These are phyloP conservation scores for Heritiera fomes DNA, from an alignment of 345 rosid genomes.

Conservation along the genomic window DNA sequence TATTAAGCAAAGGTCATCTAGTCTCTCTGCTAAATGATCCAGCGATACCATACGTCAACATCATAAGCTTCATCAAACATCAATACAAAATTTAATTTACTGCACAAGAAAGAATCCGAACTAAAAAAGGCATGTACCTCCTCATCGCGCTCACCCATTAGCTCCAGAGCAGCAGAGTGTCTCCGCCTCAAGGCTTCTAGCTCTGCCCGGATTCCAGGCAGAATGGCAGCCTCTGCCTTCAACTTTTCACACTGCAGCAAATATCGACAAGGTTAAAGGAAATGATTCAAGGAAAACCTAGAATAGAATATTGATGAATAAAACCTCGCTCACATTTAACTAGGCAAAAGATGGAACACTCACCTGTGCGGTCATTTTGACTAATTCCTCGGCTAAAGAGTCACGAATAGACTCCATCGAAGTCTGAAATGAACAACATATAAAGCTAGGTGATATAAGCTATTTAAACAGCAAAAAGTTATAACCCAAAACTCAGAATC, in stretches of 20 bases:
- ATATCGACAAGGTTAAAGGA: slow-evolving; percentile 23
- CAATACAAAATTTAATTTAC: slow-evolving; percentile 1
- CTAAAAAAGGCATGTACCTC: slow-evolving; percentile 56
- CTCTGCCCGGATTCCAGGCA: slow-evolving; percentile 90
- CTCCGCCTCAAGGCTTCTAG: slow-evolving; percentile 90
- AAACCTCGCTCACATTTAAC: slow-evolving; percentile 3
- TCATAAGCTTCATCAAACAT: not conserved
- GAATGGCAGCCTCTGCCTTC: slow-evolving; percentile 61
- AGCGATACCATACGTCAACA: not conserved
- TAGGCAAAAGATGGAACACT: slow-evolving; percentile 17
- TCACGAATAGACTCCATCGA: slow-evolving; percentile 97
- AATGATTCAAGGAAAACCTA: slow-evolving; percentile 6
- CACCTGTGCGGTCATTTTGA: slow-evolving; percentile 92
- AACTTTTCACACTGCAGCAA: slow-evolving; percentile 82
- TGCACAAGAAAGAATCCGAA: not conserved
- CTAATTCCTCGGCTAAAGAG: slow-evolving; percentile 97
- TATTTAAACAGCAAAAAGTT: not conserved
- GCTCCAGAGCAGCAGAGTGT: slow-evolving; percentile 97
- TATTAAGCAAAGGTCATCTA: not conserved
- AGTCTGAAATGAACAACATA: slow-evolving; percentile 45
- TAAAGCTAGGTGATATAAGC: slow-evolving; percentile 6
- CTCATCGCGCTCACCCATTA: slow-evolving; percentile 99
- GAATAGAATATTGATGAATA: slow-evolving; percentile 3
- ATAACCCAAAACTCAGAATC: not conserved
- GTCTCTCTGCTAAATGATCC: not conserved